Percentiles rank a stretch among this genome's conserved stretches.
Conservation (phyloP, 164 flowering plant species). For the Santalum album region DNA sequence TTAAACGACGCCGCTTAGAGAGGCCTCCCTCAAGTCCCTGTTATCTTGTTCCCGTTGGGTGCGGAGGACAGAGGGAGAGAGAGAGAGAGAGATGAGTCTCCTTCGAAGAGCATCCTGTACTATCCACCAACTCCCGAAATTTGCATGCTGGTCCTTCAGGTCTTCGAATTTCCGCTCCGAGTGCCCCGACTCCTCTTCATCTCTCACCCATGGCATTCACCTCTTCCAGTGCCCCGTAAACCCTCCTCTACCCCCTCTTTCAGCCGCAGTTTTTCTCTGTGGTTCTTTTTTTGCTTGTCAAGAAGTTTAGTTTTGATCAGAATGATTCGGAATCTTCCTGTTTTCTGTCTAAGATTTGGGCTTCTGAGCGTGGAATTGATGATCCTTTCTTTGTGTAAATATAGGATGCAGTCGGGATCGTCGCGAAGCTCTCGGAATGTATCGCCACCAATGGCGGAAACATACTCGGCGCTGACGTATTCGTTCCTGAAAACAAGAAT, state of each 20-base stretch:
- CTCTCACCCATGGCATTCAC: conserved; percentile 61
- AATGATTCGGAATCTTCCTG: too few species aligned
- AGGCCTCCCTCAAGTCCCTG: too few species aligned
- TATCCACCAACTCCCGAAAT: conserved; percentile 17
- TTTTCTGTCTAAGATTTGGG: not conserved
- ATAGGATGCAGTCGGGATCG: conserved; percentile 79
- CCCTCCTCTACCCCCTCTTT: not conserved
- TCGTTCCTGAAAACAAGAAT: conserved; percentile 73
- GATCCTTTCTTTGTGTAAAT: not conserved
- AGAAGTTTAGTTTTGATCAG: not conserved
- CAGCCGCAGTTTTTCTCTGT: not conserved
- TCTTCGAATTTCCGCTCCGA: conserved; percentile 23
- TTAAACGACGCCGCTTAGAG: too few species aligned
- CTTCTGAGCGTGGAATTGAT: not conserved
- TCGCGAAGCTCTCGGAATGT: conserved; percentile 84
- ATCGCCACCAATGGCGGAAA: conserved; percentile 91
- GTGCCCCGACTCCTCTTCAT: conserved; percentile 16
- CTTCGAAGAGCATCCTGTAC: conserved; percentile 11
- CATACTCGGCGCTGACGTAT: conserved; percentile 69
- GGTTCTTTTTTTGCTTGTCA: not conserved
- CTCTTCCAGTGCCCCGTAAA: conserved; percentile 81
- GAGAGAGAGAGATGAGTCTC: conserved; percentile 10
- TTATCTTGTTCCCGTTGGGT: too few species aligned
- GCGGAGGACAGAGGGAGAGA: not conserved
- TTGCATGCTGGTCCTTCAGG: conserved; percentile 30